Conservation (phyloP, 306 rosid genomes). For the Glycine latifolia region DNA sequence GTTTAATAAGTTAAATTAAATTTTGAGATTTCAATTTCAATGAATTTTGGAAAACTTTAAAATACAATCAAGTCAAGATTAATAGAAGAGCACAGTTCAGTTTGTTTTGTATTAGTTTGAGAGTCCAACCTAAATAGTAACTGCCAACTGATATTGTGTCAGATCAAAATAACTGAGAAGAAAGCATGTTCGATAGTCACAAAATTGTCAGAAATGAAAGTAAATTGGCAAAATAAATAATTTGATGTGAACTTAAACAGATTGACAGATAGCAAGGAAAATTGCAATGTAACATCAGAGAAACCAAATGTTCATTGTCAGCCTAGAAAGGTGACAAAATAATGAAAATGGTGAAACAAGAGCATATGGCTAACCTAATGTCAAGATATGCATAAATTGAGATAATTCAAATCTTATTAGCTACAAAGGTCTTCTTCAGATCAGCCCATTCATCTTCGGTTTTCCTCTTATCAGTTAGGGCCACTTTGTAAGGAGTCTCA, state of each 20-base stretch:
- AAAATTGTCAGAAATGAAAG: neutral
- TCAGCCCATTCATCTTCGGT: neutral
- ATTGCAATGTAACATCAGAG: neutral
- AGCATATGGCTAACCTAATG: neutral
- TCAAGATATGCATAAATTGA: neutral
- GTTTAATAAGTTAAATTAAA: no score
- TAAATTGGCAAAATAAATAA: neutral
- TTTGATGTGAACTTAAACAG: neutral
- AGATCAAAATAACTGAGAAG: neutral
- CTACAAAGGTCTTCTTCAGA: neutral
- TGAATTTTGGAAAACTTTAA: no score
- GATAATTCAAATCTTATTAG: neutral
- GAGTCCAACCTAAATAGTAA: neutral
- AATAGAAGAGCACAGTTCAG: no score
- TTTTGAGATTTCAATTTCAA: no score
- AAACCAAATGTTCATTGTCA: neutral
- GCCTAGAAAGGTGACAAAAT: neutral
- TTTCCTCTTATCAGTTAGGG: neutral
- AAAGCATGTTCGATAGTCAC: neutral
- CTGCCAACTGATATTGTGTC: neutral
- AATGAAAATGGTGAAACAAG: neutral
- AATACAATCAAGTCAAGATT: no score
- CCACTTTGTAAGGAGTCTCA: constrained; percentile 5
- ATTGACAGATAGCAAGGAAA: neutral
- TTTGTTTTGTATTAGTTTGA: no score